Evolutionary conservation across 495 filamentous ascomycete genomes (phyloP), one percentile per base, ranked within the genome.

Genomic region (Clavariopsis aquatica): DNA sequence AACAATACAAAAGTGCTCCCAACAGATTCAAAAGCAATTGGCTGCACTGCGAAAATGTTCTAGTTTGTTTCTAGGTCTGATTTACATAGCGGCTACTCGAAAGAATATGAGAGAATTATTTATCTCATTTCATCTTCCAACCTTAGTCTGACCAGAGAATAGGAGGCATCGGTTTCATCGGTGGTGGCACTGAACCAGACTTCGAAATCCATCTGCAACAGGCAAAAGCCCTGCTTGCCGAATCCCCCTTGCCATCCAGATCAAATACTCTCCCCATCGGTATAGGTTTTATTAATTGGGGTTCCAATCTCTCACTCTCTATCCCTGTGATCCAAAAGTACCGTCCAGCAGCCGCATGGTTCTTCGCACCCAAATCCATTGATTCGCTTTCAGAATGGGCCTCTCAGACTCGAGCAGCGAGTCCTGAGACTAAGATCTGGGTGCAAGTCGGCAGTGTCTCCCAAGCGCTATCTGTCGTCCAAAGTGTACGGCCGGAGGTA

Each of bases 311-410:
- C 13, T 59, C 77, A 0, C 57, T 68, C 9, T 80, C 84, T 1
- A 62, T 82, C 15, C 46, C 75, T 0, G 71, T 77, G 0, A 76
- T 87, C 13, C 56, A 72, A 29, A 71, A 75, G 15, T 79, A 79
- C 69, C 78, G 75, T 10, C 90, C 90, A 0, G 81, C 80, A 22
- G 90, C 88, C 1, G 82, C 79, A 13, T 93, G 90, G 90, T 75
- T 93, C 9, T 92, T 85, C 62, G 88, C 88, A 0, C 84, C 88
- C 0, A 64, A 57, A 6, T 74, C 78, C 0, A 72, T 78, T 15
- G 29, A 68, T 0, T 80, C 88, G 10, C 74, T 88, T 2, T 74
- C 81, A 5, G 51, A 61, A 0, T 92, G 89, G 89, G 78, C 84
- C 0, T 60, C 66, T 3, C 58, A 68, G 7, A 79, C 88, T 23